Conservation (phyloP, 2,329 filamentous ascomycete genomes). For the Colletotrichum salicis region DNA sequence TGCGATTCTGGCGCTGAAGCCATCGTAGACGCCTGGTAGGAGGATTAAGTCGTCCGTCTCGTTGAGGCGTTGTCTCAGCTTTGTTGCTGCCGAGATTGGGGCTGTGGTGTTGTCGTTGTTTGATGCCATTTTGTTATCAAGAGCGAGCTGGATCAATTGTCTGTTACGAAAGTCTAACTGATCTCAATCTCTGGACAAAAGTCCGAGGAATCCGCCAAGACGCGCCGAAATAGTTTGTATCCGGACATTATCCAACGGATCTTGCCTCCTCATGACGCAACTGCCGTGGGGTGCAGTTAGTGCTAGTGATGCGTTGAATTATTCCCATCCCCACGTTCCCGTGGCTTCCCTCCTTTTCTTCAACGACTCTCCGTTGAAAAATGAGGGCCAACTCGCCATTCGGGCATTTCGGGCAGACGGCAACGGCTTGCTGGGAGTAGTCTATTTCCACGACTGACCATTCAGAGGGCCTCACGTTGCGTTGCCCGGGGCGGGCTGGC, state of each 20-base stretch:
- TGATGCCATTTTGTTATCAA: conserved; percentile 4
- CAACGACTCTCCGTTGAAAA: neutral
- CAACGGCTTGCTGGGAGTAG: neutral
- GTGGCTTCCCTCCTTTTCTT: neutral
- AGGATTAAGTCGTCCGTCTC: conserved; percentile 59
- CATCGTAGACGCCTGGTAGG: conserved; percentile 76
- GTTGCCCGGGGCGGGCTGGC: neutral
- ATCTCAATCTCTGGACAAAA: too few species aligned
- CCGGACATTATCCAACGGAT: neutral
- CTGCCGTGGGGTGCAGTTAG: neutral
- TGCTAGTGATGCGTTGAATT: neutral
- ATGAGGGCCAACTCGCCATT: neutral
- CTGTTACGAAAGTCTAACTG: neutral
- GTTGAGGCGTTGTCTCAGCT: conserved; percentile 52
- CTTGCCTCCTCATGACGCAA: conserved; percentile 6
- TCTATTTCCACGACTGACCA: neutral
- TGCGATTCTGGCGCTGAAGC: conserved; percentile 72
- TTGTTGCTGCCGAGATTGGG: conserved; percentile 41
- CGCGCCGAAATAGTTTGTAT: neutral
- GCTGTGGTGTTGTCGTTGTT: neutral
- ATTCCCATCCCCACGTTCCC: neutral
- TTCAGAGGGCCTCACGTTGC: neutral
- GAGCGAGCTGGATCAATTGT: neutral
- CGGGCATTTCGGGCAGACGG: neutral
- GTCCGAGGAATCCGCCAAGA: conserved; percentile 3